Evolutionary conservation across 495 filamentous ascomycete genomes (phyloP).

Genomic region (Xylaria scruposa): DNA sequence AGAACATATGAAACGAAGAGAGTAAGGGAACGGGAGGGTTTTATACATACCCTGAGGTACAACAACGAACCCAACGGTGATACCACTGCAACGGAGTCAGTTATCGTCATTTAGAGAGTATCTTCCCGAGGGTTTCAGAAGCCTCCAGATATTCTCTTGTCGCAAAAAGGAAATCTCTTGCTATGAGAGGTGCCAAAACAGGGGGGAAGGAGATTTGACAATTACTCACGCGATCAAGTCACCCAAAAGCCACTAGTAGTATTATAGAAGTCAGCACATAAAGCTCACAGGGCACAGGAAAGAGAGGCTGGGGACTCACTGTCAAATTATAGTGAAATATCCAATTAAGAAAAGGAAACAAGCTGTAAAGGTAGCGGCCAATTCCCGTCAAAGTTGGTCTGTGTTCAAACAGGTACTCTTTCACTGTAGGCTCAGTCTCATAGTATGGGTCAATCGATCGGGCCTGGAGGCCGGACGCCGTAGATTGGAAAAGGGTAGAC

Average conservation of each 20-base stretch:
- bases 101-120: not conserved
- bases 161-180: not conserved
- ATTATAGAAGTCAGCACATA: not conserved
- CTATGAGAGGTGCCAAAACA: not conserved
- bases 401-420: conserved; percentile 69
- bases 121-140: not conserved
- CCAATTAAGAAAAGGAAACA: conserved; percentile 56
- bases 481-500: conserved; percentile 55
- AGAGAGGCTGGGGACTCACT: not conserved
- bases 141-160: not conserved
- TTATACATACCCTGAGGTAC: no score
- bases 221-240: conserved; percentile 48
- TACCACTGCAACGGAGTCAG: conserved; percentile 32
- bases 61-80: conserved; percentile 54
- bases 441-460: conserved; percentile 73
- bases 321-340: conserved; percentile 60
- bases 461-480: conserved; percentile 69
- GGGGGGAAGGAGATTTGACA: not conserved
- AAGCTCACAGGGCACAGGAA: not conserved
- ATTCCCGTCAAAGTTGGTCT: conserved; percentile 61
- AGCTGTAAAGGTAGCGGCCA: conserved; percentile 58
- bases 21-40: no score
- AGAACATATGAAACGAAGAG: no score
- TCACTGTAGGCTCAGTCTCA: conserved; percentile 75
- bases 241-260: conserved; percentile 50